These are phyloP conservation scores for Closterium sp. DNA, from an alignment of 139 green algal species.

Conservation along the genomic window DNA sequence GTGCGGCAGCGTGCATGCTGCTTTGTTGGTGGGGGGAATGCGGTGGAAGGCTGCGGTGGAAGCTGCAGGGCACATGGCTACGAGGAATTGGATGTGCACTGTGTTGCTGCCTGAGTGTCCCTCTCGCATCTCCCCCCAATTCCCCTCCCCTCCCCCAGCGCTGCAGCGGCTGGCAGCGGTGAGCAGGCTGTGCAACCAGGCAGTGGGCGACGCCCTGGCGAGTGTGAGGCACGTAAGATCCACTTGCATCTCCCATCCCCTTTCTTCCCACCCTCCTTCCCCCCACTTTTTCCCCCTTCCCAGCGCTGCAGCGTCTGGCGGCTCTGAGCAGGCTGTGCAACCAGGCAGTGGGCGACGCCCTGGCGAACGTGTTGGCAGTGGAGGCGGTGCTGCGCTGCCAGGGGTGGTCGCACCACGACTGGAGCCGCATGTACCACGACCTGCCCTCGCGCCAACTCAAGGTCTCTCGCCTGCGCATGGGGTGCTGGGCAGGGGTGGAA, in stretches of 20 bases:
- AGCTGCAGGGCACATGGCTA: too few species aligned
- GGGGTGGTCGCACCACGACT: conserved; percentile 69
- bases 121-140: background rate
- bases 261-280: too few species aligned
- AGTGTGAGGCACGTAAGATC: too few species aligned
- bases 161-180: conserved; percentile 16
- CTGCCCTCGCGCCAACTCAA: conserved; percentile 84
- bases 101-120: too few species aligned
- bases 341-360: conserved; percentile 83
- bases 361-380: conserved; percentile 85
- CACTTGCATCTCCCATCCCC: too few species aligned
- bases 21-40: too few species aligned
- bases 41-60: too few species aligned
- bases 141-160: background rate
- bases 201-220: conserved; percentile 2
- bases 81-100: too few species aligned
- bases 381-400: conserved; percentile 66
- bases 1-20: too few species aligned
- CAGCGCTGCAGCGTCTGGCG: conserved; percentile 15
- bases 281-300: too few species aligned
- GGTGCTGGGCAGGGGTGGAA: too few species aligned
- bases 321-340: conserved; percentile 70
- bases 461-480: conserved; percentile 21
- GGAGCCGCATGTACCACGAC: conserved; percentile 83
- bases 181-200: conserved; percentile 74